Evolutionary conservation across 805 yeast species (phyloP).

Genomic region (Zygotorulaspora chibaensis): DNA sequence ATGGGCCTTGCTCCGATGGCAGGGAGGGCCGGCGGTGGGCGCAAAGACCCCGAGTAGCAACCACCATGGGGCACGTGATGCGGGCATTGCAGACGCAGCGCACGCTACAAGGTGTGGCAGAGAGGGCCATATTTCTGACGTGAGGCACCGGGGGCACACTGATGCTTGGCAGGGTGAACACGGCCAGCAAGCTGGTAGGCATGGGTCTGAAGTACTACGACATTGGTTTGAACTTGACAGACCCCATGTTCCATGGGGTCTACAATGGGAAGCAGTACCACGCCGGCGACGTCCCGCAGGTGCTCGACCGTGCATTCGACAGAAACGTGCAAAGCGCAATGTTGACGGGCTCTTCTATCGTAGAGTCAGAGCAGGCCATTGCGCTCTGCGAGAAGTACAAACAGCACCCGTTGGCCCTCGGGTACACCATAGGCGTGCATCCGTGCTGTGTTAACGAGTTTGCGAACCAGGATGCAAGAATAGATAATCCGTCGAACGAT

Average conservation of each 20-base stretch:
- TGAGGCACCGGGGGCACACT: neutral
- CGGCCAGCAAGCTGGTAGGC: neutral
- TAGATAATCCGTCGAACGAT: constrained; percentile 28
- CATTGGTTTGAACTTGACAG: constrained; percentile 77
- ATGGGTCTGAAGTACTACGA: constrained; percentile 33
- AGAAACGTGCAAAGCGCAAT: constrained; percentile 66
- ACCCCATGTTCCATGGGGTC: constrained; percentile 77
- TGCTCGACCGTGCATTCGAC: constrained; percentile 60
- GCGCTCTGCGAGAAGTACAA: constrained; percentile 44
- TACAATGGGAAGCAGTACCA: constrained; percentile 73
- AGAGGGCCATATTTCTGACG: no score
- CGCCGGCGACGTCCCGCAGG: constrained; percentile 56
- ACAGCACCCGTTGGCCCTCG: constrained; percentile 32
- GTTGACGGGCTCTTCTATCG: constrained; percentile 76
- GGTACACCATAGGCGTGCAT: constrained; percentile 88
- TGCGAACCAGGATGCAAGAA: constrained; percentile 26
- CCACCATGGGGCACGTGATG: no score
- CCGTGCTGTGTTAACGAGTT: constrained; percentile 80
- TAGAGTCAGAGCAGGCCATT: constrained; percentile 61
- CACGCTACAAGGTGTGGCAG: no score
- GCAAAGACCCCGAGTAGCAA: no score
- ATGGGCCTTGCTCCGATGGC: no score
- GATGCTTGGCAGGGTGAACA: neutral
- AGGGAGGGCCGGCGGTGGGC: no score
- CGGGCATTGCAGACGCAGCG: no score